A percentile compares a stretch with the other conserved stretches of the same genome.
Conservation (phyloP, 768 basidiomycete species). For the Candolleomyces eurysporus region DNA sequence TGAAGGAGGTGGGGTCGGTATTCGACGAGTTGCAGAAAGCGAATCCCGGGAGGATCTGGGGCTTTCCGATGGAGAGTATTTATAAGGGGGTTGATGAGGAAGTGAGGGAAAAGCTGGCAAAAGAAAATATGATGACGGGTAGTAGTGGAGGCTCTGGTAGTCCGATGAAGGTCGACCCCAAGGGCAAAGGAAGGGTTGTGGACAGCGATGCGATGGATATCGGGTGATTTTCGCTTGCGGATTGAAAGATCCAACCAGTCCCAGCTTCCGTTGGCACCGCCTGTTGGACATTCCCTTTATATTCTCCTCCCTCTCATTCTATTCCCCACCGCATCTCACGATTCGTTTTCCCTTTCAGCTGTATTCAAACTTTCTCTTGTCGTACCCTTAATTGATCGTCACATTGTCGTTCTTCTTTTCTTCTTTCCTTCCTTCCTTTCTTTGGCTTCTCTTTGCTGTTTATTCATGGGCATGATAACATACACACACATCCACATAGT, state of each 20-base stretch:
- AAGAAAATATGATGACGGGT: constrained; percentile 14
- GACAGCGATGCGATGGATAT: constrained; percentile 65
- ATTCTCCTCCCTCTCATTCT: constrained; percentile 11
- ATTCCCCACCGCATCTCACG: constrained; percentile 9
- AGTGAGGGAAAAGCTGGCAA: constrained; percentile 38
- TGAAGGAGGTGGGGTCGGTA: constrained; percentile 67
- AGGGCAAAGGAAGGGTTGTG: constrained; percentile 44
- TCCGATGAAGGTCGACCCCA: not conserved
- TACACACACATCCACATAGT: not conserved
- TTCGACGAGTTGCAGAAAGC: constrained; percentile 74
- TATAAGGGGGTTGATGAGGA: constrained; percentile 75
- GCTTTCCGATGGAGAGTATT: constrained; percentile 73
- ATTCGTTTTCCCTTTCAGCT: not conserved
- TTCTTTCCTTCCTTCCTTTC: not conserved
- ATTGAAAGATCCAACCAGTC: no score
- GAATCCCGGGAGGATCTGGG: constrained; percentile 69
- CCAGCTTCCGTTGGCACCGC: no score
- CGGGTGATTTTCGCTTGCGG: constrained; percentile 37
- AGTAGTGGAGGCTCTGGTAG: constrained; percentile 12
- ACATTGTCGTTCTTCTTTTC: not conserved
- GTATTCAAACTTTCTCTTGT: not conserved
- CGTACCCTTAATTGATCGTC: no score
- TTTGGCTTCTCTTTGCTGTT: no score
- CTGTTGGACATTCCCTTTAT: constrained; percentile 16
- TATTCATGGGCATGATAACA: no score